A percentile compares a stretch with the other conserved stretches of the same genome.
These are phyloP conservation scores for Lolium multiflorum DNA, from an alignment of 176 grass and related monocot genomes.

Conservation along the genomic window DNA sequence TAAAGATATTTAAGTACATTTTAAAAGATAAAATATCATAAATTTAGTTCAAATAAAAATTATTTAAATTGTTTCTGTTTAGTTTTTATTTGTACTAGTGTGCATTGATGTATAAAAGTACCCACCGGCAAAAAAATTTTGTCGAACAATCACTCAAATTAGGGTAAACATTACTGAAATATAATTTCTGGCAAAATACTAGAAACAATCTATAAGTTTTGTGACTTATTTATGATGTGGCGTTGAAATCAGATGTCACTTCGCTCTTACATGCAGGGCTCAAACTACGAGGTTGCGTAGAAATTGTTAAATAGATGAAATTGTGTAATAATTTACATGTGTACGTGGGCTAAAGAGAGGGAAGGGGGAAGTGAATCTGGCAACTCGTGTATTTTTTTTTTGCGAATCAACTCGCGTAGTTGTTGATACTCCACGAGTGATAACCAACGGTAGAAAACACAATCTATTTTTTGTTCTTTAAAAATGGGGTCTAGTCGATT, in stretches of 20 bases:
- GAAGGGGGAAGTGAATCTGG: neutral
- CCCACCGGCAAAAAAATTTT: no score
- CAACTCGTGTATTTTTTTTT: no score
- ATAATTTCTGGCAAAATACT: neutral
- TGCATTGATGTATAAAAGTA: no score
- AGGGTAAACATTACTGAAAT: neutral
- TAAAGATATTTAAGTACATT: neutral
- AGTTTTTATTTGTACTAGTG: no score
- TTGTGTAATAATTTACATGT: neutral
- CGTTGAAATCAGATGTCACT: neutral
- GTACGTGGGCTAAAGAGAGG: neutral
- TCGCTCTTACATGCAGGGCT: neutral
- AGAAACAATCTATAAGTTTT: neutral
- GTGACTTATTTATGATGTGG: neutral
- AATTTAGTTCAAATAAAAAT: neutral
- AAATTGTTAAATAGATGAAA: neutral
- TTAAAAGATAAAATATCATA: neutral
- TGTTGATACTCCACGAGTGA: neutral
- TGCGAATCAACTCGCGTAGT: no score
- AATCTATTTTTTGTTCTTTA: neutral
- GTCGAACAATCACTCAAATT: neutral
- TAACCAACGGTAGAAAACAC: neutral
- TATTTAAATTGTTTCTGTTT: neutral
- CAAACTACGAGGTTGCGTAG: neutral
- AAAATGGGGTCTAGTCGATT: neutral